Base-by-base conservation (phyloP, 225 moss, liverwort and hornwort species). In the Straminergon stramineum region DNA sequence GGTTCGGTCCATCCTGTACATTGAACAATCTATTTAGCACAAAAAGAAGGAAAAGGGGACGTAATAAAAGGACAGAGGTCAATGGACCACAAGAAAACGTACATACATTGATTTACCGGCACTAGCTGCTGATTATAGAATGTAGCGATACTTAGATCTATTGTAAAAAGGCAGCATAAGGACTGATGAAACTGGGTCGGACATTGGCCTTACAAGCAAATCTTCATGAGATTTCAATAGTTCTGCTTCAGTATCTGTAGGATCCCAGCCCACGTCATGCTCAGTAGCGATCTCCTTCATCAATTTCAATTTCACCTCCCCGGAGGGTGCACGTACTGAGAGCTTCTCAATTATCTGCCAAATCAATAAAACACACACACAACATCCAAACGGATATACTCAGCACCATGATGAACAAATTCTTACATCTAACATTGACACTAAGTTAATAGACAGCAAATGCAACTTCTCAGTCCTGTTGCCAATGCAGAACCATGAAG, bases 261-360 rank as follows among this genome's bases (percentile, higher is more conserved):
- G 94, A 95, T 99, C 99, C 99, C 99, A 99, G 34, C 45, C 88
- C 37, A 99, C 93, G 85, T 99, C 96, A 86, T 96, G 94, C 89
- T 99, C 97, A 6, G 75, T 86, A 84, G 99, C 97, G 82, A 99
- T 99, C 93, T 99, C 99, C 79, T 89, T 96, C 94, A 99, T 93
- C 92, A 99, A 92, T 92, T 99, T 99, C 91, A 99, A 88, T 91
- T 99, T 99, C 77, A 89, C 91, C 84, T 97, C 96, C 68, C 99
- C 99, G 83, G 95, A 84, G 45, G 99, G 99, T 60, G 99, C 96
- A 89, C 95, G 89, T 62, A 99, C 97, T 32, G 99, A 99, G 41
- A 99, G 91, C 89, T 99, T 99, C 92, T 99, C 99, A 74, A 99
- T 99, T 80, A 99, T 97, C 98, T 98, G 95, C 74, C 88, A 83